Evolutionary conservation across 2,329 filamentous ascomycete species (phyloP), one percentile per base, ranked within the genome.

Genomic region (Alternaria metachromatica): DNA sequence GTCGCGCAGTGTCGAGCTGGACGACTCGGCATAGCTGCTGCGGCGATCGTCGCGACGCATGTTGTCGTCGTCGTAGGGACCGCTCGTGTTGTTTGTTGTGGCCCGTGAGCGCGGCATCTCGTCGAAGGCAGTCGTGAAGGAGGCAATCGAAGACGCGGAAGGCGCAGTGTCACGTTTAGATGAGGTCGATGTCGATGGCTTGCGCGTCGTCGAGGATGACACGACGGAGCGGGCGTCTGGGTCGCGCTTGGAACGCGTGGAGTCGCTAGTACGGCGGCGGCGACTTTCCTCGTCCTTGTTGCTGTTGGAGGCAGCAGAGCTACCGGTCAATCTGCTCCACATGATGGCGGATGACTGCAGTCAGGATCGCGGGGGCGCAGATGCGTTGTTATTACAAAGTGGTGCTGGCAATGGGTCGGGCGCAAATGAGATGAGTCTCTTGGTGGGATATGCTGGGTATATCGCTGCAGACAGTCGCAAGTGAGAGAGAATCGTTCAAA

Each of bases 71-170:
- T 77, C 70, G 76, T 80, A 76, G 53, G 76, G 64, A 67, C 78
- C 75, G 51, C 76, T 75, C 55, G 75, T 70, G 37, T 62, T 58
- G 58, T 51, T 46, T 41, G 50, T 44, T 8, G 50, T 44, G 20
- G 49, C 21, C 21, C 65, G 66, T 70, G 73, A 68, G 63, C 69
- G 66, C 49, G 71, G 67, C 65, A 72, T 72, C 28, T 73, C 67
- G 71, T 76, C 76, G 18, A 74, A 72, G 54, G 80, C 81, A 45
- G 82, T 83, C 20, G 73, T 79, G 71, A 80, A 83, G 20, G 80
- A 80, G 26, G 76, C 75, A 20, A 76, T 74, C 15, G 78, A 80
- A 28, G 77, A 74, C 13, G 78, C 80, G 37, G 77, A 74, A 26
- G 72, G 70, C 44, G 72, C 72, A 59, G 68, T 64, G 56, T 78